Evolutionary conservation across 345 rosid genomes (phyloP), one percentile per base, ranked within the genome.

Genomic region (Nasturtium officinale): DNA sequence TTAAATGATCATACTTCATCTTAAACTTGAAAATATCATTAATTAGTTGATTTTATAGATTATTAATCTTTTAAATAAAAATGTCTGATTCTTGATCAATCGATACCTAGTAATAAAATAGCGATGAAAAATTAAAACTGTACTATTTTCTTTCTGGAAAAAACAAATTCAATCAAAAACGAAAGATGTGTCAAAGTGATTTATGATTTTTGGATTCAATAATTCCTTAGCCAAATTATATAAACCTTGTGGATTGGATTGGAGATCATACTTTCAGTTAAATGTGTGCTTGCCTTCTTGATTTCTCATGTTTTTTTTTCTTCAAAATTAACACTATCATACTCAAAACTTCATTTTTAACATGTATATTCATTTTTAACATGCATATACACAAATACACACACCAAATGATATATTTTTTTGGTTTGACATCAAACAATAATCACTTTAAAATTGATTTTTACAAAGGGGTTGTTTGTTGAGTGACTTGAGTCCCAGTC

Each of bases 401-500:
- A 62, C 55, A 53, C 40, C 17, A 48, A n/a, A 33, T 37, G 28
- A 35, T 35, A 30, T 20, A 7, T 29, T n/a, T 13, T 16, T 47
- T 46, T 23, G 25, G n/a, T n/a, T 6, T 33, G 30, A 21, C 12
- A 75, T 33, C n/a, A 26, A 54, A 73, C 6, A 54, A 29, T 11
- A 46, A 2, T 8, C 5, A 56, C 6, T 33, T 29, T 7, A 5
- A 21, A 46, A 58, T 7, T 9, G 23, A 51, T 8, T n/a, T n/a
- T n/a, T n/a, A n/a, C n/a, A n/a, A 63, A 64, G 50, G 48, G 20
- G 28, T 56, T 63, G 55, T 63, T 55, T 63, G 54, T 56, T 21
- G 67, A 62, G 54, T 75, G 79, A 76, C 54, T 76, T 3, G 71
- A 62, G 10, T 63, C 76, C 66, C 12, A 70, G 55, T 77, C 76